Conservation (phyloP, 2,329 filamentous ascomycete genomes). For the Trichoderma harzianum region DNA sequence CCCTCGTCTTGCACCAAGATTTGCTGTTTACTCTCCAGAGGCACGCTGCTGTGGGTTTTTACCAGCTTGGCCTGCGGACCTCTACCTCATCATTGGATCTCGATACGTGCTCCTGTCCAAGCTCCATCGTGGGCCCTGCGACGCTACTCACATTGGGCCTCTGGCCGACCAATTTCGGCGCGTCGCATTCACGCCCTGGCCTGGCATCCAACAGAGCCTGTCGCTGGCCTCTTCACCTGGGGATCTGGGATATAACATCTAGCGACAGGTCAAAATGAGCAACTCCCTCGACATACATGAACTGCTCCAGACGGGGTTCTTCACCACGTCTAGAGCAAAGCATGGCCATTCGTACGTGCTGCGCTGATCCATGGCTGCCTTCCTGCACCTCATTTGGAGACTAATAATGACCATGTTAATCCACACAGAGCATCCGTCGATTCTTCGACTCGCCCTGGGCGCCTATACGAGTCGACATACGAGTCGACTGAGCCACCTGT, state of each 20-base stretch:
- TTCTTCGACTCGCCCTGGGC: not conserved
- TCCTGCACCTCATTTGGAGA: not conserved
- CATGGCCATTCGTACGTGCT: slow-evolving; percentile 29
- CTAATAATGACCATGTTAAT: slow-evolving; percentile 2
- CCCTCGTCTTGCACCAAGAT: not conserved
- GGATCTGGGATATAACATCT: not conserved
- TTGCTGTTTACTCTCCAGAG: not conserved
- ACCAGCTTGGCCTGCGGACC: not conserved
- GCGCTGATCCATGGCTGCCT: not conserved
- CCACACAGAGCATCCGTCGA: slow-evolving; percentile 24
- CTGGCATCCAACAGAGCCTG: not conserved
- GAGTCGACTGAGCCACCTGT: slow-evolving; percentile 17
- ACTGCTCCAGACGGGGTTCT: slow-evolving; percentile 49
- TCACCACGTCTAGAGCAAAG: slow-evolving; percentile 45
- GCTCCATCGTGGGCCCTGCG: not conserved
- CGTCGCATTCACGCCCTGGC: not conserved
- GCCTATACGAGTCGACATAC: slow-evolving; percentile 10
- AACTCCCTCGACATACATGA: slow-evolving; percentile 44
- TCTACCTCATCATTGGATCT: not conserved
- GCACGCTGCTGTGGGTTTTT: not conserved
- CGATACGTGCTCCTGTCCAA: not conserved
- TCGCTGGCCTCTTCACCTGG: not conserved
- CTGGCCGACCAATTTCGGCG: not conserved
- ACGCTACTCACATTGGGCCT: not conserved
- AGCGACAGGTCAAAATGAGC: slow-evolving; percentile 37